These are phyloP conservation scores for Solidago caesia DNA, from an alignment of 129 eudicot species.

Conservation along the genomic window DNA sequence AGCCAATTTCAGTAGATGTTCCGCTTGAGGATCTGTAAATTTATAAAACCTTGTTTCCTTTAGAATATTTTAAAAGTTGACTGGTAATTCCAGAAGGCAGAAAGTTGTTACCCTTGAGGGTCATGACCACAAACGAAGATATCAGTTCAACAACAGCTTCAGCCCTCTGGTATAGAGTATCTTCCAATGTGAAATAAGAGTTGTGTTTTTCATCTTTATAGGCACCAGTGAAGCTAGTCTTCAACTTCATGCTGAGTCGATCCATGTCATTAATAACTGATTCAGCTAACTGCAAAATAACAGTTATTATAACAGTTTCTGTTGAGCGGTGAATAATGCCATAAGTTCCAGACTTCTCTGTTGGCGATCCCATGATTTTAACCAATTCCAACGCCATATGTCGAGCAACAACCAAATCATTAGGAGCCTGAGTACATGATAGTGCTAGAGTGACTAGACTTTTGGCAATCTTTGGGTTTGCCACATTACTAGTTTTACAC, in stretches of 20 bases:
- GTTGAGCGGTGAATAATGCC: slow-evolving; percentile 57
- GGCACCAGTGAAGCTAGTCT: slow-evolving; percentile 37
- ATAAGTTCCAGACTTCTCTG: slow-evolving; percentile 47
- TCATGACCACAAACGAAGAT: slow-evolving; percentile 58
- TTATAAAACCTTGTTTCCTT: slow-evolving; percentile 1
- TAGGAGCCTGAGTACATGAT: slow-evolving; percentile 47
- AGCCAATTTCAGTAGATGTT: slow-evolving; percentile 59
- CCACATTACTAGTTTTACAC: slow-evolving; percentile 45
- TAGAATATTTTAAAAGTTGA: neutral
- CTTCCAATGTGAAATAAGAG: slow-evolving; percentile 49
- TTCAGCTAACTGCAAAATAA: slow-evolving; percentile 54
- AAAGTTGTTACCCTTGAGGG: slow-evolving; percentile 51
- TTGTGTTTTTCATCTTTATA: slow-evolving; percentile 39
- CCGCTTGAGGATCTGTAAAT: slow-evolving; percentile 73
- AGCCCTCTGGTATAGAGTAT: slow-evolving; percentile 53
- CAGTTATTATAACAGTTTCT: slow-evolving; percentile 44
- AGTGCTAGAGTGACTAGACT: slow-evolving; percentile 47
- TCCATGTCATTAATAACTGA: slow-evolving; percentile 59
- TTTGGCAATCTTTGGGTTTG: slow-evolving; percentile 58
- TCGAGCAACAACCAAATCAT: slow-evolving; percentile 55
- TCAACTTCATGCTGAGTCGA: slow-evolving; percentile 56
- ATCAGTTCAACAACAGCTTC: slow-evolving; percentile 61
- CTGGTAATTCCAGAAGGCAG: neutral
- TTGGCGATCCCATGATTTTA: slow-evolving; percentile 43
- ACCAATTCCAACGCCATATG: slow-evolving; percentile 52